Conservation (phyloP, 441 rosid species). For the Gossypium schwendimanii region DNA sequence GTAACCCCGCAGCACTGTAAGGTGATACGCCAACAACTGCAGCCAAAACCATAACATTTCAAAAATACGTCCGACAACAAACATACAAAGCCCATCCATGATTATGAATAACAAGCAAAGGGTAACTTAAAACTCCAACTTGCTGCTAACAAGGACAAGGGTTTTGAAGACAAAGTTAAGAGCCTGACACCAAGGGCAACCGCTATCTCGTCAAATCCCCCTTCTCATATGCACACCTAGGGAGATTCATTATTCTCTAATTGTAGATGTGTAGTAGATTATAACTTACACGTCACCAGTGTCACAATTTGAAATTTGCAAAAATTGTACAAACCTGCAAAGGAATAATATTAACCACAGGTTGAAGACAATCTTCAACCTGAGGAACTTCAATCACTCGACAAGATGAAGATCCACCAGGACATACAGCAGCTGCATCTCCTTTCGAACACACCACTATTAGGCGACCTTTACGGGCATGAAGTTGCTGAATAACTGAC, state of each 20-base stretch:
- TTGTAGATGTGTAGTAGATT: neutral
- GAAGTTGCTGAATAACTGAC: conserved; percentile 90
- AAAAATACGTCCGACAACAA: neutral
- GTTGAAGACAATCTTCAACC: conserved; percentile 94
- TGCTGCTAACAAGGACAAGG: neutral
- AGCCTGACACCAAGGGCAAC: neutral
- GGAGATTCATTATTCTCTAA: neutral
- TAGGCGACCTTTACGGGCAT: conserved; percentile 81
- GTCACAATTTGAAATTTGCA: neutral
- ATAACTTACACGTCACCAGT: neutral
- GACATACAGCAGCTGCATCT: conserved; percentile 63
- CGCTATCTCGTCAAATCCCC: neutral
- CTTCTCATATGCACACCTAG: neutral
- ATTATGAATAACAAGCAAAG: neutral
- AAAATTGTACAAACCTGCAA: conserved; percentile 47
- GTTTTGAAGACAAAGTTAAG: neutral
- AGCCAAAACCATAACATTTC: neutral
- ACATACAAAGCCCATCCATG: neutral
- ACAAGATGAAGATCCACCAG: conserved; percentile 43
- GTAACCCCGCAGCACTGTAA: conserved; percentile 80
- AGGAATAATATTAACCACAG: conserved; percentile 79
- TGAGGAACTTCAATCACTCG: conserved; percentile 81
- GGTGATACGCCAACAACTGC: conserved; percentile 93
- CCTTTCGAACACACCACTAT: conserved; percentile 77
- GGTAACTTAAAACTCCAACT: neutral